A percentile compares a stretch with the other conserved stretches of the same genome.
phyloP scores from a whole-genome alignment of 371 early-diverging fungal species.

The Neoconidiobolus thromboides region DNA sequence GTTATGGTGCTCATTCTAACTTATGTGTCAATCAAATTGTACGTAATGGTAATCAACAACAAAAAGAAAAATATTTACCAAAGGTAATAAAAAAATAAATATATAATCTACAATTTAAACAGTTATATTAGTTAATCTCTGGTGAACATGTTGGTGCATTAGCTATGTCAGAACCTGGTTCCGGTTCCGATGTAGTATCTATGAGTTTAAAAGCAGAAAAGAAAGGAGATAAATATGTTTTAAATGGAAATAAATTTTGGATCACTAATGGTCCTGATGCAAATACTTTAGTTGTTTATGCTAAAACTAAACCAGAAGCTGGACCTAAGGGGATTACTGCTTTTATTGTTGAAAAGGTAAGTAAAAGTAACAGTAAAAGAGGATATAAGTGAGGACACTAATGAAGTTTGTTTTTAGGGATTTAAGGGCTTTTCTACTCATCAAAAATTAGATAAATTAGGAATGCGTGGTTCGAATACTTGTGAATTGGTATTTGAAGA shows the following conservation, averaged over 20 bases:
- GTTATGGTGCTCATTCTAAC: slow-evolving; percentile 95
- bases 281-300: slow-evolving; percentile 82
- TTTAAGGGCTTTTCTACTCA: slow-evolving; percentile 74
- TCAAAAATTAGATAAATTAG: slow-evolving; percentile 88
- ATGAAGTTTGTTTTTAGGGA: slow-evolving; percentile 16
- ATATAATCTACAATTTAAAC: not conserved
- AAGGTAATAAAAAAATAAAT: slow-evolving; percentile 19
- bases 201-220: slow-evolving; percentile 77
- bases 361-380: too few species aligned
- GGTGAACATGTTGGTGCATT: slow-evolving; percentile 88
- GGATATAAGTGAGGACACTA: not conserved
- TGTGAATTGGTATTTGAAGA: slow-evolving; percentile 91
- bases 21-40: slow-evolving; percentile 93
- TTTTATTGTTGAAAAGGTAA: slow-evolving; percentile 74
- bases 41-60: slow-evolving; percentile 74
- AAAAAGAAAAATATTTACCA: slow-evolving; percentile 82
- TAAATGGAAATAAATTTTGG: slow-evolving; percentile 89
- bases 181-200: slow-evolving; percentile 89
- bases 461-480: slow-evolving; percentile 95
- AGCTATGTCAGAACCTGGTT: slow-evolving; percentile 87
- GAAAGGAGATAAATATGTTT: slow-evolving; percentile 57
- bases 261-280: slow-evolving; percentile 97
- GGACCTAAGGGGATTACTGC: slow-evolving; percentile 85
- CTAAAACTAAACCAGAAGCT: slow-evolving; percentile 66
- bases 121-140: slow-evolving; percentile 34